These are phyloP conservation scores for Xylona heveae DNA, from an alignment of 495 filamentous ascomycete species.

Conservation along the genomic window DNA sequence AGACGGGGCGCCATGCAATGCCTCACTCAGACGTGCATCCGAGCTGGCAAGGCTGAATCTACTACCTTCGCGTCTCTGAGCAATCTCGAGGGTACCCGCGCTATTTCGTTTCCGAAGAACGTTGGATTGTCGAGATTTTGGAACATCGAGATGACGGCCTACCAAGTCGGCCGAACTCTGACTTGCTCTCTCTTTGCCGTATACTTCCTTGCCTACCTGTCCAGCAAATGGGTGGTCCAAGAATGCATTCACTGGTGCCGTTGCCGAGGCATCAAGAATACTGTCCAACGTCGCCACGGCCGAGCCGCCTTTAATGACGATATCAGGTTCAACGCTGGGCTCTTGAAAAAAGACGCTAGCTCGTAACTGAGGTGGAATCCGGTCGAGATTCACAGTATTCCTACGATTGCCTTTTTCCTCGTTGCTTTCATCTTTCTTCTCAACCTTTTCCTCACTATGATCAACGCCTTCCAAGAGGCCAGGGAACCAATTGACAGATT, in stretches of 20 bases:
- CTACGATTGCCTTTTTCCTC: constrained; percentile 7
- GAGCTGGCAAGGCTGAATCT: too few relatives aligned
- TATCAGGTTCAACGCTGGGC: constrained; percentile 31
- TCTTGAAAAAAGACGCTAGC: constrained; percentile 82
- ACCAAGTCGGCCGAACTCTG: constrained; percentile 2
- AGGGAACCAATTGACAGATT: constrained; percentile 26
- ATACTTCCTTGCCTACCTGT: constrained; percentile 17
- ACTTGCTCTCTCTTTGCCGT: constrained; percentile 11
- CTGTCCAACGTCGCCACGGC: constrained; percentile 79
- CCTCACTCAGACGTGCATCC: too few relatives aligned
- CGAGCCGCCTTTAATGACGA: constrained; percentile 58
- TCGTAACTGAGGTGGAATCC: constrained; percentile 69
- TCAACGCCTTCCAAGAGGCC: constrained; percentile 14
- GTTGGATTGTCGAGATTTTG: too few relatives aligned
- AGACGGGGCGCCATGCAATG: too few relatives aligned
- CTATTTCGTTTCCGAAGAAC: too few relatives aligned
- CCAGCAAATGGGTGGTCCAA: constrained; percentile 82
- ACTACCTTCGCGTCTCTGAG: too few relatives aligned
- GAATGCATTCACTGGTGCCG: constrained; percentile 82
- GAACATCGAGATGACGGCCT: not conserved
- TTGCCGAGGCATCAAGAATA: constrained; percentile 83
- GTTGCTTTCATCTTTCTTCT: constrained; percentile 3
- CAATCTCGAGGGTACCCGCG: too few relatives aligned
- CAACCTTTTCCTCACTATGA: constrained; percentile 8
- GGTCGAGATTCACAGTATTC: constrained; percentile 19